Evolutionary conservation across 441 rosid genomes (phyloP), one percentile per base, ranked within the genome.

Genomic region (Croton laevigatus): DNA sequence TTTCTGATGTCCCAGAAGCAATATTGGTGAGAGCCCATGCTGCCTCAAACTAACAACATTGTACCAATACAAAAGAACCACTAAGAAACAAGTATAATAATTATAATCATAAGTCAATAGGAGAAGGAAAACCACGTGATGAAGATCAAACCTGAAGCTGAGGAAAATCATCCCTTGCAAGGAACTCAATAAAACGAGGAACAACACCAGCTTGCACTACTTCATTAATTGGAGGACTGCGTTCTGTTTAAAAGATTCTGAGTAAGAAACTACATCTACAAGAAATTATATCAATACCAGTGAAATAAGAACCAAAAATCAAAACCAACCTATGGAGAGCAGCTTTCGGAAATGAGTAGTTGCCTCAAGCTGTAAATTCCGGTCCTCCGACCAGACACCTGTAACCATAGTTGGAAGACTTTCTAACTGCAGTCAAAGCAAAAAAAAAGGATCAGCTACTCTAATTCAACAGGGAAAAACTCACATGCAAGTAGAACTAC

Each of bases 21-120:
- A 93, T 89, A 69, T 87, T 89, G 17, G 93, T 86, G 16, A 90
- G 81, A 66, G 98, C 93, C 91, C 91, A 89, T 38, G 95, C 97
- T 8, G 93, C 93, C 82, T 88, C 97, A 65, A 88, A 85, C 97
- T 93, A 72, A 7, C 40, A 52, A 75, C 17, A 65, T 42, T 27
- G 49, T 22, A 16, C 59, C 36, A 10, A n/a, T 1, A 53, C 1
- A 34, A 12, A 34, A 8, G 8, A 36, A 36, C 14, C 12, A 17
- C 36, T 51, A 38, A 59, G 4, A 32, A 36, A 40, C 5, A n/a
- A 4, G 7, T 52, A 36, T 8, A 12, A 8, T 19, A 76, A 53
- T 48, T 27, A 57, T 2, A 42, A 48, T 34, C 59, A 8, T 12
- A 63, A 27, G 60, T 5, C 48, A n/a, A 57, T 12, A 51, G 42